Conservation (phyloP, 495 filamentous ascomycete species). For the Sporormia fimetaria region DNA sequence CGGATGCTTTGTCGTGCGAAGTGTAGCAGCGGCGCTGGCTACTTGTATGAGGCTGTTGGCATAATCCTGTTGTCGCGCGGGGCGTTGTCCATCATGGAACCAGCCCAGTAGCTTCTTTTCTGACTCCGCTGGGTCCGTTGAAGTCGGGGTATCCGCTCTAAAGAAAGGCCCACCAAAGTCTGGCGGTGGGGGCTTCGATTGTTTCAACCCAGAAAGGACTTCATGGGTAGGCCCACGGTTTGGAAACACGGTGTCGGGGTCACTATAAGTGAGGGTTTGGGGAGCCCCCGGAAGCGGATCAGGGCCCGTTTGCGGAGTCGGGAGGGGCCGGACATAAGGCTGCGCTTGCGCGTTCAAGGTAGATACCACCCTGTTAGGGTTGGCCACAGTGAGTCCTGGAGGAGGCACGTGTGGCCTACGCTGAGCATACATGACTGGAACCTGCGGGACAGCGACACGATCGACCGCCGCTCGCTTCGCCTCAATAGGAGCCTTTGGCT, state of each 20-base stretch:
- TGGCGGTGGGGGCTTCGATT: slow-evolving; percentile 18
- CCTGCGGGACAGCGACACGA: slow-evolving; percentile 7
- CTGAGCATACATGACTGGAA: neutral
- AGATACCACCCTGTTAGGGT: slow-evolving; percentile 8
- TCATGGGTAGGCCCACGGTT: slow-evolving; percentile 1
- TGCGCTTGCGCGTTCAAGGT: slow-evolving; percentile 18
- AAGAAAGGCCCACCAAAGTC: slow-evolving; percentile 29
- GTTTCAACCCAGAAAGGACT: slow-evolving; percentile 9
- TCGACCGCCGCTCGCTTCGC: too few species aligned
- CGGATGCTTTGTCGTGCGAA: neutral
- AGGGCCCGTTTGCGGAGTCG: neutral
- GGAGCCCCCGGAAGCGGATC: slow-evolving; percentile 3
- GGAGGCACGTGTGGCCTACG: slow-evolving; percentile 1
- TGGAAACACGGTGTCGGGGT: slow-evolving; percentile 11
- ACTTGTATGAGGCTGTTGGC: slow-evolving; percentile 20
- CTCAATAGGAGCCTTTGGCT: neutral
- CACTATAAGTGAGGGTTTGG: slow-evolving; percentile 12
- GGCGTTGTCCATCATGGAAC: slow-evolving; percentile 27
- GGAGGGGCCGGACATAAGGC: slow-evolving; percentile 4
- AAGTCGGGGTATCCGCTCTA: slow-evolving; percentile 13
- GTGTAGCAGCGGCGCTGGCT: neutral
- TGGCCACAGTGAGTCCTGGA: slow-evolving; percentile 12
- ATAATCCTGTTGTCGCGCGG: slow-evolving; percentile 26
- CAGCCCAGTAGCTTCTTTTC: slow-evolving; percentile 25
- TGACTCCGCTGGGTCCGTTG: slow-evolving; percentile 8